Conservation (phyloP, 2,329 filamentous ascomycete genomes). For the Ascosphaera aggregata region DNA sequence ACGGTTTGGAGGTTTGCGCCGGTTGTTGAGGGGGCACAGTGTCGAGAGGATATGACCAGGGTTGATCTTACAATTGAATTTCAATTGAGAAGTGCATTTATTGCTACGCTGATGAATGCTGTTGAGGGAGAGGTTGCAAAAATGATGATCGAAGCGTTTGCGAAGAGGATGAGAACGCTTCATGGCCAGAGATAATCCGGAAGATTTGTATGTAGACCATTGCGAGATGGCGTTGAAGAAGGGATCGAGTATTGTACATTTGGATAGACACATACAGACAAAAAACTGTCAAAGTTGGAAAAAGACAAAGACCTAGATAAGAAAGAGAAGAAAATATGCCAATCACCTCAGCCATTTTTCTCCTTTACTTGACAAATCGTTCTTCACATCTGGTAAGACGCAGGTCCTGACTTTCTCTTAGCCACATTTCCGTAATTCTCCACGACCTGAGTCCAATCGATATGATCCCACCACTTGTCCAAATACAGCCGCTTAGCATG, state of each 20-base stretch:
- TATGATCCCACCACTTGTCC: slow-evolving; percentile 62
- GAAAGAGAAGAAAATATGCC: slow-evolving; percentile 2
- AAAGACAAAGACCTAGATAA: slow-evolving; percentile 1
- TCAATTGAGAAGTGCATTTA: slow-evolving; percentile 71
- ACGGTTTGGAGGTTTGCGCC: slow-evolving; percentile 21
- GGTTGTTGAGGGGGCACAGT: slow-evolving; percentile 10
- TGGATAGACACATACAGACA: background rate
- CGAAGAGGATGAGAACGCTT: slow-evolving; percentile 46
- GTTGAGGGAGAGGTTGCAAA: slow-evolving; percentile 67
- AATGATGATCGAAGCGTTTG: slow-evolving; percentile 85
- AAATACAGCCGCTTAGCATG: slow-evolving; percentile 55
- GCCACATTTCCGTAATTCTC: slow-evolving; percentile 16
- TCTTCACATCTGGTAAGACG: too few relatives aligned
- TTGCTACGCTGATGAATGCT: slow-evolving; percentile 56
- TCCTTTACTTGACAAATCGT: too few relatives aligned
- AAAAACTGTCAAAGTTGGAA: slow-evolving; percentile 3
- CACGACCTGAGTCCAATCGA: slow-evolving; percentile 63
- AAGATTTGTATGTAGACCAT: too few relatives aligned
- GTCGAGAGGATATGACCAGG: slow-evolving; percentile 31
- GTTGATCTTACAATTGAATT: slow-evolving; percentile 59
- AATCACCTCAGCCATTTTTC: too few relatives aligned
- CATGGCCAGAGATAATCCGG: slow-evolving; percentile 12
- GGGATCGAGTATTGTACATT: background rate
- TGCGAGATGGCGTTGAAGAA: too few relatives aligned
- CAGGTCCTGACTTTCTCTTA: background rate